Evolutionary conservation across 139 green algal genomes (phyloP), one percentile per base, ranked within the genome.

Genomic region (Medakamo hakoo): DNA sequence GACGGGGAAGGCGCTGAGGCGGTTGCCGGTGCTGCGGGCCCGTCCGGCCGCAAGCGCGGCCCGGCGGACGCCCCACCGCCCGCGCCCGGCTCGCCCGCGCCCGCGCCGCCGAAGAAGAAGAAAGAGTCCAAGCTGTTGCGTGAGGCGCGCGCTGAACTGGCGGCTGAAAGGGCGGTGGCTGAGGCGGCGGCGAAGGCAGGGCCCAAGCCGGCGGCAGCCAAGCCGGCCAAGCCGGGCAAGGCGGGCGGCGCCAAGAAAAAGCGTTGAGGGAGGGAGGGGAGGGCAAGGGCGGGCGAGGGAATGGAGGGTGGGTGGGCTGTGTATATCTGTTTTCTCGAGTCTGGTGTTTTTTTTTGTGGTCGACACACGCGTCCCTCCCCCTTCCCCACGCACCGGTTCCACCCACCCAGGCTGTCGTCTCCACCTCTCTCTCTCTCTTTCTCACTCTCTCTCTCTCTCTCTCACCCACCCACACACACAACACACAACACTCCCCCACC

Each of bases 51-150:
- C 23, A 18, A 60, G 55, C 23, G 55, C 55, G 16, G 21, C 55
- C 26, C 18, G 55, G 55, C 23, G 55, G 55, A 62, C 4, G 56
- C 52, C 55, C 30, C 20, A 31, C n/a, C 55, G 5, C 25, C 49
- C 0, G 29, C 63, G n/a, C 31, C 26, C 67, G 30, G 5, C 19
- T 3, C 31, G 4, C 4, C 26, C 5, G 22, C 67, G 58, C 24
- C 58, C 22, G 24, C 55, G 58, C 30, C 58, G 1, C 27, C 56
- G 26, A 71, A 71, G 32, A 69, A 64, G 26, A 63, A 63, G 40
- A 69, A 71, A 30, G 69, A 75, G 58, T 29, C 65, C 5, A 61
- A 70, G 4, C 73, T 77, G 9, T 55, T 80, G 28, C 80, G 75
- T 55, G 32, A 40, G 48, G 76, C 68, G 27, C 59, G 28, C n/a